Base-by-base conservation (phyloP, 805 yeast species). In the Priceomyces melissophilus region DNA sequence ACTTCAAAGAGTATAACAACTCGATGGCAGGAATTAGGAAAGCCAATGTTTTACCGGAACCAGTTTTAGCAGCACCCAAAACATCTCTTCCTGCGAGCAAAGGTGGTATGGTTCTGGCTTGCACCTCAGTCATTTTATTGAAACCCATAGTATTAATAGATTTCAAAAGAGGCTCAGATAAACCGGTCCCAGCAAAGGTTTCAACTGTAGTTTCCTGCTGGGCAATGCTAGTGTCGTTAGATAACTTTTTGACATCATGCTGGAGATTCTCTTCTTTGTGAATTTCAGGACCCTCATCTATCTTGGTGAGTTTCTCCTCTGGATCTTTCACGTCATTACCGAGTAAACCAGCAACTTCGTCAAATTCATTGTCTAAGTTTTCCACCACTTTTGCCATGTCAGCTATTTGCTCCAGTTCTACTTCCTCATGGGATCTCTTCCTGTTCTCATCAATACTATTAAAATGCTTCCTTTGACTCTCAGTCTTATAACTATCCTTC, bases 11-110 rank as follows among this genome's bases (percentile, higher is more conserved):
- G 59, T 90, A 85, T 41, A 93, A 74, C 69, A 89, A 70, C 67
- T 93, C 99, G 49, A 93, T 84, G 26, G 99, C 99, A 10, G 99
- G 99, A 45, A 93, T 77, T 57, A 93, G 71, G 54, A 93, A 93
- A 8, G 99, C 98, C 46, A 95, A 70, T 0, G 99, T 93, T 70
- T 93, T 93, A 61, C 99, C 99, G 1, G 97, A 89, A 40, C 99
- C 99, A 2, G 99, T 93, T 69, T 90, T 91, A 42, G 99, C 99
- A n/a, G 99, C 99, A 51, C 99, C 99, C 40, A 93, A 75, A 14
- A 95, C 98, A 66, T 93, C 99, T 53, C 91, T 80, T 33, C 99
- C 99, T 1, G 98, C 97, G 48, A 95, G 68, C 47, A 93, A 73
- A 9, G 99, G 98, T 5, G 99, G 98, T 41, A 93, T 93, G 10